Base-by-base conservation (phyloP, 192 early-diverging fungal genomes). In the Coemansia sp. region DNA sequence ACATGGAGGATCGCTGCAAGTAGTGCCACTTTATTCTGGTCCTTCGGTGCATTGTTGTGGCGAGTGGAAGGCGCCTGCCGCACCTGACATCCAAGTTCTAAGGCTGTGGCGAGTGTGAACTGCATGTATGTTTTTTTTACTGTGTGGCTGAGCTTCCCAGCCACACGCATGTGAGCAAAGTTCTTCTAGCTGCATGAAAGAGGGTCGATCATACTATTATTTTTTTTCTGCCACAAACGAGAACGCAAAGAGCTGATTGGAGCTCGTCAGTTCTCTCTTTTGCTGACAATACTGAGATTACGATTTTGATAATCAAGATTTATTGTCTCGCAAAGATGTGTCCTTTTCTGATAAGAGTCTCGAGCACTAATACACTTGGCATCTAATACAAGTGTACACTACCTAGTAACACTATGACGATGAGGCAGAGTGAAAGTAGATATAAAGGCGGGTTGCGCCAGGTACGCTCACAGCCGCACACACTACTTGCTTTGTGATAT, bases 21-120 rank as follows among this genome's bases (percentile, higher is more conserved):
- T 50, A 50, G 47, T 50, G 47, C 47, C 52, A 55, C 58, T 38
- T 21, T 49, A 19, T 49, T 9, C 6, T 7, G n/a, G 47, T 49
- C 9, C 47, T n/a, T 19, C 19, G 47, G 47, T 21, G 58, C 16
- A 33, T 33, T 26, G 30, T 14, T 62, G 68, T 69, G 68, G 68
- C 68, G 38, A 69, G 68, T 70, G 47, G 35, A 37, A 37, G 35
- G 35, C 35, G 35, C 6, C 35, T 37, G 35, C 8, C 8, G 35
- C 35, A 37, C 35, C 35, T 37, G 35, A 37, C 35, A 7, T 8
- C 8, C 35, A 6, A 37, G 9, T 8, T 8, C 35, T 8, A 37
- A 8, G 9, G 35, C 35, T 37, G 35, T 37, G 68, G 68, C 68
- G 38, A 69, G 68, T 70, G 47, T 14, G 49, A 42, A 49, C 42